Base-by-base conservation (phyloP, 306 rosid species). In the Lagenaria siceraria region DNA sequence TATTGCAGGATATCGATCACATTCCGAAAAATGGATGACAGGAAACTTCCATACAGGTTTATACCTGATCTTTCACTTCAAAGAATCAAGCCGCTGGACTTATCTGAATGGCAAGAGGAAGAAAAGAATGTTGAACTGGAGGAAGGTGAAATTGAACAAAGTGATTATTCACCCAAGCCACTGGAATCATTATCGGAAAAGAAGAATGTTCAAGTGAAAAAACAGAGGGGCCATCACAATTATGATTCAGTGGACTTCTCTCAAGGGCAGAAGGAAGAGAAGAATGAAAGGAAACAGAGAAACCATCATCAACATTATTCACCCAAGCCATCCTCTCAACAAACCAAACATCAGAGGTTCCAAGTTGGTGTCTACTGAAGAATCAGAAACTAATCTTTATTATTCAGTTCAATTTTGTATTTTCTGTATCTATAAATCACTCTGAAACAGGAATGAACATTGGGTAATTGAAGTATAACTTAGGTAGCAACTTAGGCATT, bases 1-100 rank as follows among this genome's bases (percentile, higher is more conserved):
- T 17, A 64, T 55, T 77, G 58, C 87, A 90, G 93, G 84, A 91
- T 89, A 70, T 91, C 88, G 15, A 89, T 91, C 64, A 84, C 96
- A 13, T 87, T 89, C 69, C 85, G 96, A 56, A 91, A 85, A 87
- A 86, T 86, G 88, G 87, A 86, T 18, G 78, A 81, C 0, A 79
- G 53, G 36, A 91, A 89, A 80, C 25, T 82, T 25, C 93, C 93
- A 17, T 74, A 76, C 75, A 78, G 35, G 9, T 89, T 66, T 80
- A 38, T 49, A 11, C 83, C 62, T 0, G 89, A 86, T 77, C 85
- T 79, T 18, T 92, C 85, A 21, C 69, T 89, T 22, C 75, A 49
- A 35, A 83, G 80, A 64, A 77, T 86, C 70, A 81, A 86, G 80
- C 85, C 87, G 10, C 48, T 63, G 46, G 46, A 63, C 11, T 18